Evolutionary conservation across 345 rosid genomes (phyloP).

Genomic region (Syzygium aromaticum): DNA sequence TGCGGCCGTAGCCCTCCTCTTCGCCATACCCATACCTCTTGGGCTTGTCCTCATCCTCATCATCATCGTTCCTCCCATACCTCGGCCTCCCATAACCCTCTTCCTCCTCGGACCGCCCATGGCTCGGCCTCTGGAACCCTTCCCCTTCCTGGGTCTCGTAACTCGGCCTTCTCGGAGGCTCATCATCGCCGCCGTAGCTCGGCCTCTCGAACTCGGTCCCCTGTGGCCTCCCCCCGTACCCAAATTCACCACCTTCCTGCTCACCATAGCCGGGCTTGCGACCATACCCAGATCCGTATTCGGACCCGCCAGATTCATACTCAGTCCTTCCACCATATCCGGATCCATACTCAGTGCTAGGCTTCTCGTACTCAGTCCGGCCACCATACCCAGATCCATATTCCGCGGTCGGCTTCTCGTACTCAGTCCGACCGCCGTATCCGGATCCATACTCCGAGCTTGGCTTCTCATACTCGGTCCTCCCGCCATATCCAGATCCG

Average conservation of each 20-base stretch:
- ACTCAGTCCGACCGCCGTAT: constrained; percentile 7
- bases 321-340: constrained; percentile 22
- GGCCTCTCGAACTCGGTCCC: constrained; percentile 18
- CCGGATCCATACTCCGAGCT: constrained; percentile 17
- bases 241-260: constrained; percentile 9
- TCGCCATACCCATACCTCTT: constrained; percentile 39
- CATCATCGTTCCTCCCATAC: constrained; percentile 18
- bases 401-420: neutral
- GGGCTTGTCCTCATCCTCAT: constrained; percentile 36
- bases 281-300: constrained; percentile 11
- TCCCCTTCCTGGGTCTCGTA: constrained; percentile 9
- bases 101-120: constrained; percentile 30
- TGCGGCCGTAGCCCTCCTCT: constrained; percentile 65
- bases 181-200: constrained; percentile 8
- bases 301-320: constrained; percentile 3
- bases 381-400: constrained; percentile 23
- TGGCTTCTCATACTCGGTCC: neutral
- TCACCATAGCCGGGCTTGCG: constrained; percentile 6
- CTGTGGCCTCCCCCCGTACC: constrained; percentile 18
- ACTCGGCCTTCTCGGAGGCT: constrained; percentile 10
- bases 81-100: constrained; percentile 33
- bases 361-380: constrained; percentile 18
- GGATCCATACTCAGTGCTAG: constrained; percentile 23
- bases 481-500: constrained; percentile 3
- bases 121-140: constrained; percentile 20